These are phyloP conservation scores for Podila verticillata DNA, from an alignment of 192 early-diverging fungal species.

Conservation along the genomic window DNA sequence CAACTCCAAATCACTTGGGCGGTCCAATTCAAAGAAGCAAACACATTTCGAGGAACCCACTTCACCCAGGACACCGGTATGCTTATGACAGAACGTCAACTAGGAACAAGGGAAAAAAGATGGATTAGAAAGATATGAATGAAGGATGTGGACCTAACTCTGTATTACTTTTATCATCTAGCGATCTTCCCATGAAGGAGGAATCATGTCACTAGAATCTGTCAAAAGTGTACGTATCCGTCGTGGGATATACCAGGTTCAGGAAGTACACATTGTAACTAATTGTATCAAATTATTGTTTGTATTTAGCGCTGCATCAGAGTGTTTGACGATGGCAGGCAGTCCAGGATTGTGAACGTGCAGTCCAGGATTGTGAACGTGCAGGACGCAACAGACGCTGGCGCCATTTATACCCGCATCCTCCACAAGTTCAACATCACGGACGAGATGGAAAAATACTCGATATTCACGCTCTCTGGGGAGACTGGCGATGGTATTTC, in stretches of 20 bases:
- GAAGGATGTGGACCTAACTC: background rate
- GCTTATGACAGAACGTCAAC: background rate
- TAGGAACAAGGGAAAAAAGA: no score
- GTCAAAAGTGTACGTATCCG: constrained; percentile 57
- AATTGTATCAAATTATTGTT: background rate
- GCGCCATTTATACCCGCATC: constrained; percentile 74
- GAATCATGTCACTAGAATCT: constrained; percentile 66
- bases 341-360: constrained; percentile 83
- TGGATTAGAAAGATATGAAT: background rate
- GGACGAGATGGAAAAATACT: constrained; percentile 76
- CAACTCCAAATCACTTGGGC: constrained; percentile 38
- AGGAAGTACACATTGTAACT: no score
- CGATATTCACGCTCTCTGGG: constrained; percentile 76
- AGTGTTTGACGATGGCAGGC: constrained; percentile 82
- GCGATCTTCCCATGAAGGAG: constrained; percentile 58
- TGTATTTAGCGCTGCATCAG: constrained; percentile 69
- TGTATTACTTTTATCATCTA: constrained; percentile 5
- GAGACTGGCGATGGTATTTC: constrained; percentile 72
- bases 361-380: constrained; percentile 82
- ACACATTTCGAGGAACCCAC: constrained; percentile 50
- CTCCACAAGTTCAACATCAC: constrained; percentile 86
- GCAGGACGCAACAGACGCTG: constrained; percentile 72
- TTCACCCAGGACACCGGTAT: constrained; percentile 46
- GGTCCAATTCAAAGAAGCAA: constrained; percentile 50
- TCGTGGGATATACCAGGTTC: background rate